A percentile compares a stretch with the other conserved stretches of the same genome.
Evolutionary conservation across 352 stramenopile genomes (phyloP).

Genomic region (Globisporangium cederbergense): DNA sequence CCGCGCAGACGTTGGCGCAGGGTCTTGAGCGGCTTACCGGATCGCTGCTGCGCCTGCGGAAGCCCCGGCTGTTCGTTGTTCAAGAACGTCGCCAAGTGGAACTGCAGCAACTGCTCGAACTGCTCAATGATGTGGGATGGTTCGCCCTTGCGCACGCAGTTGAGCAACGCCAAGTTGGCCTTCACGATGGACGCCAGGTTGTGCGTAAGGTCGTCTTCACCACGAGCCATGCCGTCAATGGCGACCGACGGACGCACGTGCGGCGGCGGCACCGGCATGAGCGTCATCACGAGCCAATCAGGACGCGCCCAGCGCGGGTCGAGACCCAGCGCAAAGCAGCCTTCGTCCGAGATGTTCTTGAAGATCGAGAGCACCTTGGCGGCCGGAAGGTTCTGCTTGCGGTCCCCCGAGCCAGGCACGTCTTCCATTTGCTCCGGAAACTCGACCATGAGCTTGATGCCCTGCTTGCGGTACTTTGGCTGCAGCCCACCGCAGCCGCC

Average conservation of each 20-base stretch:
- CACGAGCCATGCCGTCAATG: conserved; percentile 91
- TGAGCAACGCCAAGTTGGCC: conserved; percentile 94
- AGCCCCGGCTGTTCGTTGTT: conserved; percentile 98
- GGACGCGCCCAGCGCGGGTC: conserved; percentile 94
- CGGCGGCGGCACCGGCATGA: conserved; percentile 97
- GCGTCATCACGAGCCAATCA: conserved; percentile 98
- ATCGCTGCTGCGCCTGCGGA: conserved; percentile 95
- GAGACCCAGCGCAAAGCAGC: conserved; percentile 93
- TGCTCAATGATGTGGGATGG: conserved; percentile 96
- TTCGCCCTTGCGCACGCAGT: conserved; percentile 95
- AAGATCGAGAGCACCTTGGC: conserved; percentile 94
- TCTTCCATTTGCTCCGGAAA: conserved; percentile 95
- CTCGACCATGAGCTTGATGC: conserved; percentile 94
- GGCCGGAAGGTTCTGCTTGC: conserved; percentile 96
- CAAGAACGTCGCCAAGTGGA: conserved; percentile 91
- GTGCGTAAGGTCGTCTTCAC: conserved; percentile 98
- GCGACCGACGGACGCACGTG: conserved; percentile 97
- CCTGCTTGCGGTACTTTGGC: conserved; percentile 96
- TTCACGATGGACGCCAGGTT: conserved; percentile 98
- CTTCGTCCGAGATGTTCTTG: conserved; percentile 97
- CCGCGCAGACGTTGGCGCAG: conserved; percentile 93
- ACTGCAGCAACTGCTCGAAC: conserved; percentile 85
- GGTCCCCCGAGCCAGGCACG: conserved; percentile 91
- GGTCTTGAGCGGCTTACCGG: conserved; percentile 97
- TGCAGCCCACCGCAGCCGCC: conserved; percentile 84